Evolutionary conservation across 176 grass and related monocot species (phyloP).

Genomic region (Dactylis glomerata): DNA sequence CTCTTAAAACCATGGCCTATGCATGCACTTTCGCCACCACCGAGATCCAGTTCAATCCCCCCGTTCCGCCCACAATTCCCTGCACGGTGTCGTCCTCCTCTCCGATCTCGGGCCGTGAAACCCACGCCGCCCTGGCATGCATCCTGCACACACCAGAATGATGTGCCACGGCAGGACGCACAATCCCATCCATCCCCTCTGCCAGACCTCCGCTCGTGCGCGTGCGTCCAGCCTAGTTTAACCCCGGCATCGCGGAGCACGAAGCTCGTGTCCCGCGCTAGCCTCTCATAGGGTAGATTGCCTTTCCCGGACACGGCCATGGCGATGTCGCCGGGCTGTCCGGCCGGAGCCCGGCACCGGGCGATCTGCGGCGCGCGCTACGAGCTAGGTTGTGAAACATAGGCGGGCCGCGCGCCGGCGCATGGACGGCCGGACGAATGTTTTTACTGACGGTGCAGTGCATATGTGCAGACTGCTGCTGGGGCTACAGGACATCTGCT

Average conservation of each 20-base stretch:
- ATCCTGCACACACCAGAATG: background rate
- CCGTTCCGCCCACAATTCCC: background rate
- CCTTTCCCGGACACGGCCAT: conserved; percentile 28
- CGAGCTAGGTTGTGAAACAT: background rate
- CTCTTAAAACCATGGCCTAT: background rate
- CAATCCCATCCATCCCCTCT: background rate
- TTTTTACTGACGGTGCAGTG: background rate
- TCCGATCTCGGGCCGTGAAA: background rate
- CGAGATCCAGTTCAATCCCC: conserved; percentile 33
- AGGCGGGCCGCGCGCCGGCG: background rate
- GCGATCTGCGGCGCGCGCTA: conserved; percentile 4
- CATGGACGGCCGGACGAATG: conserved; percentile 18
- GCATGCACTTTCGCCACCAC: background rate
- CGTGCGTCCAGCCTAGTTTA: background rate
- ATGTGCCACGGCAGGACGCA: background rate
- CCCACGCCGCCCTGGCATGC: background rate
- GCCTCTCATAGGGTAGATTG: background rate
- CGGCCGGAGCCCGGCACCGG: conserved; percentile 13
- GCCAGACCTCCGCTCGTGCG: background rate
- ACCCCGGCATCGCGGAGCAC: conserved; percentile 21
- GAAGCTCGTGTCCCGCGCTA: conserved; percentile 35
- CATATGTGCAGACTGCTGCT: background rate
- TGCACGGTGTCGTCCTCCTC: background rate
- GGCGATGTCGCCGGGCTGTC: conserved; percentile 7
- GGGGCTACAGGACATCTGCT: background rate